Evolutionary conservation across 768 basidiomycete species (phyloP), one percentile per base, ranked within the genome.

Genomic region (Boletus patriciae): DNA sequence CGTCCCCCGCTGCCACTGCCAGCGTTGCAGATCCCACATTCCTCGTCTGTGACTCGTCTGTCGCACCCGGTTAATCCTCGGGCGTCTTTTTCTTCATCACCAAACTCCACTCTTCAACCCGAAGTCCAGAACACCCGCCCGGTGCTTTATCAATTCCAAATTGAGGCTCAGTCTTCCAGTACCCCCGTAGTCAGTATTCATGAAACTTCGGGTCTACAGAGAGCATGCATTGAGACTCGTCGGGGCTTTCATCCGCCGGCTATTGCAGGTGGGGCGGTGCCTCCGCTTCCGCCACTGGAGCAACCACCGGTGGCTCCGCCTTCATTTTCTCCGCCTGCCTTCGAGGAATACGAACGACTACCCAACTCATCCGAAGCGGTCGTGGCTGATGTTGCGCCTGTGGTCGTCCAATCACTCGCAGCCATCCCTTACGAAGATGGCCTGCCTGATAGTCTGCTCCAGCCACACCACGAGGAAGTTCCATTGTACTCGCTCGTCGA

Each of bases 401-500:
- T 50, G 18, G 42, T 27, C 3, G 36, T 25, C 2, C 46, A 6
- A n/a, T 29, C 64, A 34, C 42, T 46, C 54, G 25, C 21, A 34
- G 10, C 25, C 8, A 6, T 40, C 21, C 7, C 47, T 52, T 31
- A 21, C 2, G 36, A 44, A 16, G 42, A 43, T 27, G 33, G 34
- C n/a, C 19, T 38, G 6, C 37, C 21, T 5, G 33, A 45, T 34
- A 21, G 27, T 38, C 46, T 19, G 5, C 25, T 49, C 9, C 34
- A 42, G 40, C 38, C 31, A 46, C 49, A 52, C 37, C 60, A 57
- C 8, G 67, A 71, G 6, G 65, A 59, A 2, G 59, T 57, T 38
- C 67, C 70, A 15, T 46, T 42, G 41, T 67, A 67, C 55, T 62
- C 62, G 10, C 58, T 71, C 7, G 36, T 69, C 21, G 65, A 69